Evolutionary conservation across 2,329 filamentous ascomycete species (phyloP).

Genomic region (Colletotrichum spaethianum): DNA sequence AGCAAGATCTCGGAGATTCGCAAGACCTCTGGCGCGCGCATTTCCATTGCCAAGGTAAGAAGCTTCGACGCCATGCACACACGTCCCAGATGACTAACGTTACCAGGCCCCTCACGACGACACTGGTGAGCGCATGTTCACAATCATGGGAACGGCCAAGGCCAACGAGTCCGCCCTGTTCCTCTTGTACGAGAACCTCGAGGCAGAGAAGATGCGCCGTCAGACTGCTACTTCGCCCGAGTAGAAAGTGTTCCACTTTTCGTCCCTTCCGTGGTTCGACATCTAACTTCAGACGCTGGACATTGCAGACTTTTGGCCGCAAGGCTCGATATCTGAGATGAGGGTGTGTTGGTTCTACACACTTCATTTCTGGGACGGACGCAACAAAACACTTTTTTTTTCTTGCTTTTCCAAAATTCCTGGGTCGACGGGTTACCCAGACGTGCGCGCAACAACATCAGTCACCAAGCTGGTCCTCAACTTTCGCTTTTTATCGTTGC

Average conservation of each 20-base stretch:
- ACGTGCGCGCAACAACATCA: conserved; percentile 7
- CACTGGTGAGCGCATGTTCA: conserved; percentile 99
- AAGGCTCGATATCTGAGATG: conserved; percentile 29
- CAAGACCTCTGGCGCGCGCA: conserved; percentile 95
- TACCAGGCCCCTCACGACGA: conserved; percentile 89
- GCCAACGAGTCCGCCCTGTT: conserved; percentile 97
- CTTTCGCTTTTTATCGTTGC: conserved; percentile 27
- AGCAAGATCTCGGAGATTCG: conserved; percentile 99
- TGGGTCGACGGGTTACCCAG: conserved; percentile 22
- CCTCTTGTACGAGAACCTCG: conserved; percentile 97
- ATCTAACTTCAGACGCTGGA: conserved; percentile 11
- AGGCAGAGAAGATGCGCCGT: conserved; percentile 98
- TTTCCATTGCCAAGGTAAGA: conserved; percentile 92
- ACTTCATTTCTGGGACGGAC: conserved; percentile 24
- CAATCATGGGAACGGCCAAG: conserved; percentile 94
- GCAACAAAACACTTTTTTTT: conserved; percentile 16
- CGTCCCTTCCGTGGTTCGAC: conserved; percentile 30
- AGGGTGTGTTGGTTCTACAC: not conserved
- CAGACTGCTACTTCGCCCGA: conserved; percentile 72
- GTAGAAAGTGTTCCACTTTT: conserved; percentile 52
- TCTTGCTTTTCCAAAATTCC: conserved; percentile 19
- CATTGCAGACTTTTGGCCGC: conserved; percentile 39
- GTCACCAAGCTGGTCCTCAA: conserved; percentile 22
- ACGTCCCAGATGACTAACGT: conserved; percentile 41
- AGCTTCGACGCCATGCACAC: not conserved